phyloP scores from a whole-genome alignment of 148 eudicot species.

The Camellia japonica region DNA sequence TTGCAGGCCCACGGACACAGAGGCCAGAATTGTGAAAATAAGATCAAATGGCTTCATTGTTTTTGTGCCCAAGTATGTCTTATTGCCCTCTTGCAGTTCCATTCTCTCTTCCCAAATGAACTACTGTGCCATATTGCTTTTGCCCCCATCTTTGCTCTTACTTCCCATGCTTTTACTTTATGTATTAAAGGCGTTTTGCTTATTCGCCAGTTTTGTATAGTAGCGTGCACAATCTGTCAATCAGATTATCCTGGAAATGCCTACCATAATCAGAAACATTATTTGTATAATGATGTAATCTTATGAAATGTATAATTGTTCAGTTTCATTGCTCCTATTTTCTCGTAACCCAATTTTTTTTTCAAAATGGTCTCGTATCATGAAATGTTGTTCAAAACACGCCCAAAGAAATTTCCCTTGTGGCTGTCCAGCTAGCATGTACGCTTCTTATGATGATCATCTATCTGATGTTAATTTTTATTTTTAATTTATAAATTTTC shows the following conservation, averaged over 20 bases:
- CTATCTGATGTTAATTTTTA: neutral
- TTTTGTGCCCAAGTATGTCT: slow-evolving; percentile 87
- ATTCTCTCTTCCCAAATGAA: neutral
- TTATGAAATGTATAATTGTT: neutral
- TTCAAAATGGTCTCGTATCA: neutral
- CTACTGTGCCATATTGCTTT: neutral
- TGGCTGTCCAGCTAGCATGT: neutral
- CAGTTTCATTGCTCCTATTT: neutral
- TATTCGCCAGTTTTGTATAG: neutral
- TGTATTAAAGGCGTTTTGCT: neutral
- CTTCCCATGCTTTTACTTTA: neutral
- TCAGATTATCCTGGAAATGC: neutral
- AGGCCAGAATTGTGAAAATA: slow-evolving; percentile 92
- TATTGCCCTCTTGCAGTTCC: slow-evolving; percentile 10
- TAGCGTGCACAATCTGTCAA: neutral
- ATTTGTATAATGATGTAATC: neutral
- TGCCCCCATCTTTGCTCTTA: neutral
- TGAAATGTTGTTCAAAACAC: neutral
- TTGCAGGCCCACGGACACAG: slow-evolving; percentile 86
- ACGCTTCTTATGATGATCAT: neutral
- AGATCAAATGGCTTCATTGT: slow-evolving; percentile 94
- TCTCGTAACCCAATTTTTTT: neutral
- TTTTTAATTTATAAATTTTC: neutral
- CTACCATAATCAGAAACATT: neutral
- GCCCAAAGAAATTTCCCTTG: neutral